These are phyloP conservation scores for Vigna angularis DNA, from an alignment of 306 rosid species.

Conservation along the genomic window DNA sequence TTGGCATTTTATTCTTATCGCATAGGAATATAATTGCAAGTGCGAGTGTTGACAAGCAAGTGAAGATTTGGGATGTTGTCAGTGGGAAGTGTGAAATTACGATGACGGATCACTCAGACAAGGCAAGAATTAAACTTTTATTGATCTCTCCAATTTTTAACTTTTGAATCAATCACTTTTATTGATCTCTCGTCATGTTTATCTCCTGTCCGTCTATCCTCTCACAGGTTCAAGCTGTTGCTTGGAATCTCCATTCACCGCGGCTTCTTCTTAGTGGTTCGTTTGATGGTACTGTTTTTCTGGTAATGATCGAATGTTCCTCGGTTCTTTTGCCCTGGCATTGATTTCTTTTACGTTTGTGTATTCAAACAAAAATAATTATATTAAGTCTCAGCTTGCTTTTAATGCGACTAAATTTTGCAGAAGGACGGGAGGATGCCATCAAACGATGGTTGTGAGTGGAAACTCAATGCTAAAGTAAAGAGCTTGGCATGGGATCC, in stretches of 20 bases:
- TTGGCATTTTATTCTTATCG: too few species aligned
- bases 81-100: too few species aligned
- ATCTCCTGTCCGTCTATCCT: constrained; percentile 15
- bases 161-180: constrained; percentile 1
- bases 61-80: too few species aligned
- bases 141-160: neutral
- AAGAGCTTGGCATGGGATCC: too few species aligned
- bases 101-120: too few species aligned
- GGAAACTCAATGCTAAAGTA: neutral
- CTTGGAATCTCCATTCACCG: constrained; percentile 78
- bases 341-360: constrained; percentile 29
- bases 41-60: too few species aligned
- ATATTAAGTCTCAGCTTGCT: too few species aligned
- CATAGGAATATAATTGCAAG: too few species aligned
- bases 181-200: constrained; percentile 30
- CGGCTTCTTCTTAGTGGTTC: constrained; percentile 92
- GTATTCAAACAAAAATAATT: constrained; percentile 22
- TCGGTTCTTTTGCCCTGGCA: neutral
- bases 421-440: too few species aligned
- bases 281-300: constrained; percentile 76
- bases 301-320: constrained; percentile 64
- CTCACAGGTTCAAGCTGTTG: constrained; percentile 93
- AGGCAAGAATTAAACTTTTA: too few species aligned
- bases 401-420: too few species aligned
- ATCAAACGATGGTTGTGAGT: too few species aligned